Conservation (phyloP, 2,329 filamentous ascomycete genomes). For the Xylariaceae sp. region DNA sequence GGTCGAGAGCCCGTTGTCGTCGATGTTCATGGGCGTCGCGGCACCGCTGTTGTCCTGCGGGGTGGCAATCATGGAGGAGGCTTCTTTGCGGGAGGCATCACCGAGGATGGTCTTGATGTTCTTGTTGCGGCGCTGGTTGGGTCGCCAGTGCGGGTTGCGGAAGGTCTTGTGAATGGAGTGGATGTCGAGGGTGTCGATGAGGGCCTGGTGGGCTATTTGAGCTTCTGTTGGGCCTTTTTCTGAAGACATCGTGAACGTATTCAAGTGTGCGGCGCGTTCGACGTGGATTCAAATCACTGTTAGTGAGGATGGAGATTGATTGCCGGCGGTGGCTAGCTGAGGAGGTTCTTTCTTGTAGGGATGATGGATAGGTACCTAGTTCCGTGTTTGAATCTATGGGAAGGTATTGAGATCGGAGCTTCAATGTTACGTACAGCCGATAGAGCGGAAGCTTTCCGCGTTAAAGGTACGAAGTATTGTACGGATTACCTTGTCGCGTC, state of each 20-base stretch:
- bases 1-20: slow-evolving; percentile 49
- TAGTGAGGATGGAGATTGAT: not conserved
- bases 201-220: slow-evolving; percentile 75
- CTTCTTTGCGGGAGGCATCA: slow-evolving; percentile 83
- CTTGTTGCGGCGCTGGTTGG: slow-evolving; percentile 94
- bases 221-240: slow-evolving; percentile 68
- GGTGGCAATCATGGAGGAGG: slow-evolving; percentile 80
- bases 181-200: slow-evolving; percentile 90
- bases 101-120: slow-evolving; percentile 95
- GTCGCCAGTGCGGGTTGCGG: slow-evolving; percentile 85
- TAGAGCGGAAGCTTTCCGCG: too few species aligned
- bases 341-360: too few species aligned
- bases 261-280: too few species aligned
- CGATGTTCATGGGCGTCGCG: slow-evolving; percentile 59
- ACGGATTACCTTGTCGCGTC: too few species aligned
- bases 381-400: too few species aligned
- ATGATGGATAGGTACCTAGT: too few species aligned
- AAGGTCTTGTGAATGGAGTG: slow-evolving; percentile 82
- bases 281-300: too few species aligned
- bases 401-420: too few species aligned
- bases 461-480: too few species aligned
- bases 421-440: too few species aligned
- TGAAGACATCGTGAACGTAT: slow-evolving; percentile 50
- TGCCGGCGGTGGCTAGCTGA: too few species aligned
- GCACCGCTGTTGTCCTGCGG: slow-evolving; percentile 71